These are phyloP conservation scores for Cercospora janseana DNA, from an alignment of 2,329 filamentous ascomycete genomes.

Conservation along the genomic window DNA sequence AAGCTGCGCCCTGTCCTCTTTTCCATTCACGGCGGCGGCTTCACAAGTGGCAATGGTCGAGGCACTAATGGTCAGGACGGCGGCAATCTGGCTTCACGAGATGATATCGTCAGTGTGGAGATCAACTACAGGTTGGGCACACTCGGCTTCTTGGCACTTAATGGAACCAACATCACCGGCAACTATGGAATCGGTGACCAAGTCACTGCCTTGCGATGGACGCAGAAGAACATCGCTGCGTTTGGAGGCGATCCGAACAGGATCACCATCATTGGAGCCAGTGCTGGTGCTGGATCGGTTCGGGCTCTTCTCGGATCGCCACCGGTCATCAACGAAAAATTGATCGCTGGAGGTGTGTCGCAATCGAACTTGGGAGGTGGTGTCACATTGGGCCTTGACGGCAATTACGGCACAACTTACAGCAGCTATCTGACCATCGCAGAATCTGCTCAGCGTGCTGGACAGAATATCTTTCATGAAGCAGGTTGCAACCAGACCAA, in stretches of 20 bases:
- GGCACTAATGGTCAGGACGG: constrained; percentile 47
- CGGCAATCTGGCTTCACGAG: constrained; percentile 55
- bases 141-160: constrained; percentile 58
- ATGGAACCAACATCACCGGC: constrained; percentile 55
- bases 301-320: constrained; percentile 55
- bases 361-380: constrained; percentile 58
- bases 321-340: constrained; percentile 45
- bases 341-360: constrained; percentile 48
- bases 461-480: constrained; percentile 51
- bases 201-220: constrained; percentile 51
- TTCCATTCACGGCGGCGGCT: constrained; percentile 58
- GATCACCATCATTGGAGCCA: constrained; percentile 50
- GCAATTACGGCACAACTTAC: constrained; percentile 59
- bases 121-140: constrained; percentile 62
- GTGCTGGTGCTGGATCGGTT: constrained; percentile 56
- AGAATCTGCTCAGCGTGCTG: constrained; percentile 51
- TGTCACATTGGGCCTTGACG: constrained; percentile 54
- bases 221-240: constrained; percentile 43
- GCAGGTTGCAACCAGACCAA: constrained; percentile 53
- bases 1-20: constrained; percentile 50
- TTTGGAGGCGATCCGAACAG: constrained; percentile 34
- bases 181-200: constrained; percentile 56
- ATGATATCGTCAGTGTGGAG: constrained; percentile 58
- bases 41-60: constrained; percentile 49
- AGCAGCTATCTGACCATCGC: constrained; percentile 58